Base-by-base conservation (phyloP, 345 rosid genomes). In the Abelmoschus esculentus region DNA sequence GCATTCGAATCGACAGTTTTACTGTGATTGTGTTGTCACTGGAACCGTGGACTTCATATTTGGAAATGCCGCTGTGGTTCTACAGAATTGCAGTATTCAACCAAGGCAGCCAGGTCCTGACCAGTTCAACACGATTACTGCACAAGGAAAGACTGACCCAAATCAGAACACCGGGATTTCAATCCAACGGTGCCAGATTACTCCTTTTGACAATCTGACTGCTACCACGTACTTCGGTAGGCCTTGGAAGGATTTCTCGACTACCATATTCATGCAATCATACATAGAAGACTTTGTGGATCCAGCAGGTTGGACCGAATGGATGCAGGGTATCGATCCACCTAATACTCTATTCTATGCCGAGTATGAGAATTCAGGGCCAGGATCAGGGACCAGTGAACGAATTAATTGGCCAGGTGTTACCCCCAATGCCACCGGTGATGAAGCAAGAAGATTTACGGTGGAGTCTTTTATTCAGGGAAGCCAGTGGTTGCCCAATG, bases 11-110 rank as follows among this genome's bases (percentile, higher is more conserved):
- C 87, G 98, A 44, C 98, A 92, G 58, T 88, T 90, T 81, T 90
- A 87, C 75, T 75, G 92, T 1, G 86, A 90, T 36, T 92, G 93
- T 66, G 69, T 59, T 85, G 77, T 90, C 55, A 69, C 71, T 0
- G 96, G 98, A 18, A 90, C 96, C 0, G 84, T 88, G 2, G 96
- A 92, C 78, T 92, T 92, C 82, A 88, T 89, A 65, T 89, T 89
- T 10, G 96, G 98, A 3, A 89, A 92, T 72, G 86, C 98, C 0
- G 96, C 91, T 0, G 95, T 76, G 8, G 90, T 92, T 29, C 22
- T 84, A 59, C 98, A 90, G 38, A 87, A 82, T 58, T 85, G 92
- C 74, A 73, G 81, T 66, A 83, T 92, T n/a, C 69, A 76, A 1
- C 91, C 98, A 38, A 86, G 74, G 68, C 76, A 29, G 18, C 98